Base-by-base conservation (phyloP, 768 basidiomycete genomes). In the Phanerodontia chrysosporium region DNA sequence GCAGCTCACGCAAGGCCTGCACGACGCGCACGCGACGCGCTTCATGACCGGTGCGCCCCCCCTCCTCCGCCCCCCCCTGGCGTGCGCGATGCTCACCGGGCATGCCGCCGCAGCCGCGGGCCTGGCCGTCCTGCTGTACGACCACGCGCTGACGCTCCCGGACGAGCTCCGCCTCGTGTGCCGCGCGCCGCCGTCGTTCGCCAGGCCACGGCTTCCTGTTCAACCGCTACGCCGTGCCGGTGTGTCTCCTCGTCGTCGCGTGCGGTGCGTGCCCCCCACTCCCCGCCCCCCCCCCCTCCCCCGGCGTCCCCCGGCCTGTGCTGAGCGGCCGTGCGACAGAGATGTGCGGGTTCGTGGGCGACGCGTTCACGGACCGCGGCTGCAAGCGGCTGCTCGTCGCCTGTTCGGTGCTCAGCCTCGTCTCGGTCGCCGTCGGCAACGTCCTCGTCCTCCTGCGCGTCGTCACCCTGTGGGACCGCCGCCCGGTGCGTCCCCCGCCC, bases 161-260 rank as follows among this genome's bases (percentile, higher is more conserved):
- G 74, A 78, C 35, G 80, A 80, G 61, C 69, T 79, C 28, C 58
- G 67, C 36, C 69, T 73, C 49, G 69, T 80, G 21, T 81, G 79
- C 77, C 65, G 58, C 18, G 75, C 78, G 0, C 72, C 68, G 51
- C 63, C 63, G 54, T 74, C 74, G 0, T 66, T 72, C 24, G 68
- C 72, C 1, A 81, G 79, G 53, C n/a, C 58, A 74, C 45, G 64
- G 74, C 1, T 79, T 77, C 63, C 65, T 81, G 27, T 32, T 74
- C 8, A 71, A 78, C 58, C 72, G 77, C 2, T 81, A 81, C 61
- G 27, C 67, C 0, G 72, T 78, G 0, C 69, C 73, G 27, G 56
- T 35, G 6, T 64, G 59, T 13, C 64, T 73, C 1, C 42, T 72
- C 14, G 61, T 62, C 1, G 59, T 66, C 6, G 67, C 72, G 0